Evolutionary conservation across 495 filamentous ascomycete species (phyloP).

Genomic region (Daldinia caldariorum): DNA sequence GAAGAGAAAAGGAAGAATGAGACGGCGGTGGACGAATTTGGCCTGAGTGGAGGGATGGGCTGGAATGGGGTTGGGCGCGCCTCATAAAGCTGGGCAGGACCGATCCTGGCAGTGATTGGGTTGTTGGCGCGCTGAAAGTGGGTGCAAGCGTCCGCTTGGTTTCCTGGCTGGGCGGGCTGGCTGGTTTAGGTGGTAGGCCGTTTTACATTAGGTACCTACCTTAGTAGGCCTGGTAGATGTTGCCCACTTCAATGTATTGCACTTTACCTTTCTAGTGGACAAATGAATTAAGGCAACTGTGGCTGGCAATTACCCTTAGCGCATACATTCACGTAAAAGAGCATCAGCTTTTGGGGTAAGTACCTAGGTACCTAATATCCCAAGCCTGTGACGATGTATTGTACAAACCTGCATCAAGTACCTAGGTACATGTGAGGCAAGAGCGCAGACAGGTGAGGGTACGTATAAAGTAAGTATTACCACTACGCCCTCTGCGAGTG

Average conservation of each 20-base stretch:
- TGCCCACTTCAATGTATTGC: too few species aligned
- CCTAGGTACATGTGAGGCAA: too few species aligned
- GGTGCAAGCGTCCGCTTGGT: slow-evolving; percentile 17
- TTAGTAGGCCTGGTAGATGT: neutral
- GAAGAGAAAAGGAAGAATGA: slow-evolving; percentile 30
- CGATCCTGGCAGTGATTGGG: slow-evolving; percentile 23
- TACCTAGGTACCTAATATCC: neutral
- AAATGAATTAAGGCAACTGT: slow-evolving; percentile 28
- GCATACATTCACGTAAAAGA: slow-evolving; percentile 3
- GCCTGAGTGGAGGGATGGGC: slow-evolving; percentile 33
- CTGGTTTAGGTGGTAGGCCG: neutral
- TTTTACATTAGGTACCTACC: neutral
- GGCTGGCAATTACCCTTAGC: slow-evolving; percentile 20
- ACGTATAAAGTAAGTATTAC: neutral
- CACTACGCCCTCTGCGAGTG: neutral
- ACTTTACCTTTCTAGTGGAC: neutral
- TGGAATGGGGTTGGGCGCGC: slow-evolving; percentile 46
- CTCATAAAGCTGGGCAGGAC: slow-evolving; percentile 42
- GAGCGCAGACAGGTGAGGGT: too few species aligned
- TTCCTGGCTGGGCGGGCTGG: neutral
- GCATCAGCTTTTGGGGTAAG: slow-evolving; percentile 5
- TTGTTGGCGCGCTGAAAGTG: slow-evolving; percentile 15
- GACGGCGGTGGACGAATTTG: slow-evolving; percentile 36
- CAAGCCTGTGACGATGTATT: neutral
- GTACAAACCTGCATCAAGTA: neutral